Percentiles rank a stretch among this genome's conserved stretches.
These are phyloP conservation scores for Mycothermus thermophilus DNA, from an alignment of 495 filamentous ascomycete species.

Conservation along the genomic window DNA sequence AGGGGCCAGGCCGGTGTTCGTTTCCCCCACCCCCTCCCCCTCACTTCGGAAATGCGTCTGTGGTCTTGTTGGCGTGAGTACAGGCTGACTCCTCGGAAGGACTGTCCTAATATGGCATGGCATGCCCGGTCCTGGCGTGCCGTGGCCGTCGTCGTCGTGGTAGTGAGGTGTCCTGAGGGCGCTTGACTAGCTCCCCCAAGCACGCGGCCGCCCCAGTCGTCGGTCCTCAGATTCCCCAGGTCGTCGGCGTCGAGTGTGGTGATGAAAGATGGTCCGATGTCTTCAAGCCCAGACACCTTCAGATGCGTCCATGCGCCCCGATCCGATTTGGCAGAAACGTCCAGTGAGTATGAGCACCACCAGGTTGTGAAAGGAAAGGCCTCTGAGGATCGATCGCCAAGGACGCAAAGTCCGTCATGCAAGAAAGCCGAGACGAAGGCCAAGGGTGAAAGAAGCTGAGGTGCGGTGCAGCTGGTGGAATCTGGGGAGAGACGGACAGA, in stretches of 20 bases:
- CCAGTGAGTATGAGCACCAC: too few species aligned
- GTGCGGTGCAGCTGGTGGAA: neutral
- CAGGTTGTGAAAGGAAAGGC: neutral
- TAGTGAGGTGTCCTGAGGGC: neutral
- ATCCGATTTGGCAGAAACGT: neutral
- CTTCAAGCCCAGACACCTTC: too few species aligned
- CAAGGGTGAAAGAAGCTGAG: constrained; percentile 1
- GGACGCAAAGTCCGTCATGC: constrained; percentile 11
- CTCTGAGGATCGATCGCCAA: constrained; percentile 9
- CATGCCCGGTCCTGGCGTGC: constrained; percentile 8
- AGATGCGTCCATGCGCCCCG: neutral
- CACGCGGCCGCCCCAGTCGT: too few species aligned
- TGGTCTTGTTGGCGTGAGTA: constrained; percentile 2
- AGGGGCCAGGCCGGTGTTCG: neutral
- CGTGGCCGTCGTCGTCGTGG: too few species aligned
- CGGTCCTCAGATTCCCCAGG: too few species aligned
- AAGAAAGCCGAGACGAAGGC: constrained; percentile 3
- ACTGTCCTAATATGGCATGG: constrained; percentile 13
- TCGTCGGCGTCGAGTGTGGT: too few species aligned
- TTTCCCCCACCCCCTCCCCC: constrained; percentile 9
- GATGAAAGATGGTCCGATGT: too few species aligned
- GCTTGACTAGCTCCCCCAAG: neutral
- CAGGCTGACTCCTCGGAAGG: constrained; percentile 13
- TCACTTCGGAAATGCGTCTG: neutral
- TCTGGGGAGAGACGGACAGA: too few species aligned